Conservation (phyloP, 306 rosid genomes). For the Acacia acuminata region DNA sequence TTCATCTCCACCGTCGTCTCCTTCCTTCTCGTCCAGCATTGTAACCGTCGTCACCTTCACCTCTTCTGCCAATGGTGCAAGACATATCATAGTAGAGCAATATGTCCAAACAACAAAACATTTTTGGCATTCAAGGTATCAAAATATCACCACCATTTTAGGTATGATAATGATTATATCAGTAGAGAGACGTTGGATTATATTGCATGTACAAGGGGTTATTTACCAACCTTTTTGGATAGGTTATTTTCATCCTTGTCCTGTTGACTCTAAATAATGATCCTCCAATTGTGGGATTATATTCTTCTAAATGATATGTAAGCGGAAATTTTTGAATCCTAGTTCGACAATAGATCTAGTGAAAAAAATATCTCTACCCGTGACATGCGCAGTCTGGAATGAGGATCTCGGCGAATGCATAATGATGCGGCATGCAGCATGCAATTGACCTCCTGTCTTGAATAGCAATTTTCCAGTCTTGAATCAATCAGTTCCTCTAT, state of each 20-base stretch:
- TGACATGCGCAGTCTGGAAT: slow-evolving; percentile 91
- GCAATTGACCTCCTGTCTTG: slow-evolving; percentile 83
- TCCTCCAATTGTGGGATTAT: neutral
- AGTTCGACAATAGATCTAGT: neutral
- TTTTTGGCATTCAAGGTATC: neutral
- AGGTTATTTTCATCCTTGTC: slow-evolving; percentile 2
- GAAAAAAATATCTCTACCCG: slow-evolving; percentile 58
- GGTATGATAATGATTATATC: neutral
- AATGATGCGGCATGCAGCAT: slow-evolving; percentile 92
- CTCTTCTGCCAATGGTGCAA: slow-evolving; percentile 3
- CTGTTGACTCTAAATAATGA: neutral
- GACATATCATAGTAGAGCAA: neutral
- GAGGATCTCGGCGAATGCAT: slow-evolving; percentile 92
- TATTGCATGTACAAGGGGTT: neutral
- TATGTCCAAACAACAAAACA: neutral
- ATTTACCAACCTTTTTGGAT: neutral
- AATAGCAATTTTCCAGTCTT: slow-evolving; percentile 62
- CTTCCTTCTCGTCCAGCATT: no score
- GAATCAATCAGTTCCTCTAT: slow-evolving; percentile 89
- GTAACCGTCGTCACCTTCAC: no score
- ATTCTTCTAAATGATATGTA: neutral
- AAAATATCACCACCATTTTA: neutral
- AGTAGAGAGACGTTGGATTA: neutral
- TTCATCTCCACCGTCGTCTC: no score
- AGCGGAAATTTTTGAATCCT: neutral